A percentile compares a stretch with the other conserved stretches of the same genome.
phyloP scores from a whole-genome alignment of 331 rosid species.

The Pyracantha coccinea region DNA sequence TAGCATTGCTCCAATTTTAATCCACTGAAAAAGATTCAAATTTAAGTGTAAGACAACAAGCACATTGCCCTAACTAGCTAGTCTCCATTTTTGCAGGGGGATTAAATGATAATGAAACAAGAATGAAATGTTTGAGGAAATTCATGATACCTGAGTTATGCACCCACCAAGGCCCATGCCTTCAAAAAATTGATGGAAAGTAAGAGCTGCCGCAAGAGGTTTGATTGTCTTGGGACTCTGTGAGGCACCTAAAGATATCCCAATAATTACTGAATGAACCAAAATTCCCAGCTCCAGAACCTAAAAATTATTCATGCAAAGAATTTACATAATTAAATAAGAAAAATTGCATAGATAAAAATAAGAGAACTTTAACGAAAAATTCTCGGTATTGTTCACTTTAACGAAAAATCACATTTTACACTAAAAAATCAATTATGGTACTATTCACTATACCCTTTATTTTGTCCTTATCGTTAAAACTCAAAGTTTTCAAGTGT shows the following conservation, averaged over 20 bases:
- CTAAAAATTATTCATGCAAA: conserved; percentile 1
- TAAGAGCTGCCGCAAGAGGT: conserved; percentile 40
- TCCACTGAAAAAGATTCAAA: too few species aligned
- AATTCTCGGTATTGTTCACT: too few species aligned
- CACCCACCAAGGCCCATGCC: conserved; percentile 56
- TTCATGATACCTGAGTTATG: conserved; percentile 33
- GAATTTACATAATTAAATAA: neutral
- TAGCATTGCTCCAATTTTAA: too few species aligned
- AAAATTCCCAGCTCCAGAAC: conserved; percentile 42
- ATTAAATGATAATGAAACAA: neutral
- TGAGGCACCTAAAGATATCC: conserved; percentile 37
- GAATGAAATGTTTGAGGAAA: neutral
- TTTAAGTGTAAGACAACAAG: neutral
- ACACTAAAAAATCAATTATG: too few species aligned
- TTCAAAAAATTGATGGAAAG: conserved; percentile 51
- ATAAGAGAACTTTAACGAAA: too few species aligned
- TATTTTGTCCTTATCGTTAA: too few species aligned
- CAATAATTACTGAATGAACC: conserved; percentile 43
- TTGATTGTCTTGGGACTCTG: conserved; percentile 27
- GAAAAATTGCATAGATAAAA: neutral
- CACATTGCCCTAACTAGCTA: neutral
- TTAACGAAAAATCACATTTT: too few species aligned
- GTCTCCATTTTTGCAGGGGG: neutral
- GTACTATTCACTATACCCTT: too few species aligned
- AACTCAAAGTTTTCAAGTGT: too few species aligned